Evolutionary conservation across 1,284 basidiomycete species (phyloP).

Genomic region (Puccinia novopanici): DNA sequence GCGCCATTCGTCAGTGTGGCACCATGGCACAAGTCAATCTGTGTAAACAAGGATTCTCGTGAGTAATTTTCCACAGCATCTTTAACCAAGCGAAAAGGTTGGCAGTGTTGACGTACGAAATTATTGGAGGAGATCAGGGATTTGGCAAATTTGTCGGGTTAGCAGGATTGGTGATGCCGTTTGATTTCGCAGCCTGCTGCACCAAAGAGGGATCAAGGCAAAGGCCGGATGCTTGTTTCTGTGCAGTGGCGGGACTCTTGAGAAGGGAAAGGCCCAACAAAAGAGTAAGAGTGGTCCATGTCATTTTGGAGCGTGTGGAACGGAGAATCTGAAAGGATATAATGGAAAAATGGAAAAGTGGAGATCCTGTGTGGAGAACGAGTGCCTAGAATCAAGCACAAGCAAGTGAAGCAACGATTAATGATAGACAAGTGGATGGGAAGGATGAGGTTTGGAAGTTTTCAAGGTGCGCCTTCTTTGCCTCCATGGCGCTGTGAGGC

Average conservation of each 20-base stretch:
- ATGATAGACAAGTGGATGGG: too few species aligned
- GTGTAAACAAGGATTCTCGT: background rate
- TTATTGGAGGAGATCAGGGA: slow-evolving; percentile 38
- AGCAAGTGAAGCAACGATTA: too few species aligned
- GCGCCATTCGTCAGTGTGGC: slow-evolving; percentile 32
- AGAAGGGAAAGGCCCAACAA: background rate
- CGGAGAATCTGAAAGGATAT: too few species aligned
- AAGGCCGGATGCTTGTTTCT: background rate
- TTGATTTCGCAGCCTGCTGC: slow-evolving; percentile 15
- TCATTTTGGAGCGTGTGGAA: too few species aligned
- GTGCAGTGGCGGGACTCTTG: background rate
- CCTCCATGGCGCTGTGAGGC: too few species aligned
- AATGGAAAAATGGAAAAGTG: too few species aligned
- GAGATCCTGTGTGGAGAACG: too few species aligned
- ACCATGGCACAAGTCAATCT: slow-evolving; percentile 38
- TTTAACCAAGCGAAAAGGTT: background rate
- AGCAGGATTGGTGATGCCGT: slow-evolving; percentile 18
- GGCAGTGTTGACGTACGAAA: slow-evolving; percentile 14
- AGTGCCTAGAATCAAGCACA: too few species aligned
- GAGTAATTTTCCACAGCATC: too few species aligned
- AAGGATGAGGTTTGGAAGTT: too few species aligned
- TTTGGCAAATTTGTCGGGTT: slow-evolving; percentile 34
- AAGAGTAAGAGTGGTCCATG: background rate
- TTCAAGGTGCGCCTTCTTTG: too few species aligned
- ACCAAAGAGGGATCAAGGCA: slow-evolving; percentile 38